Evolutionary conservation across 768 basidiomycete species (phyloP), one percentile per base, ranked within the genome.

Genomic region (Baorangia bicolor): DNA sequence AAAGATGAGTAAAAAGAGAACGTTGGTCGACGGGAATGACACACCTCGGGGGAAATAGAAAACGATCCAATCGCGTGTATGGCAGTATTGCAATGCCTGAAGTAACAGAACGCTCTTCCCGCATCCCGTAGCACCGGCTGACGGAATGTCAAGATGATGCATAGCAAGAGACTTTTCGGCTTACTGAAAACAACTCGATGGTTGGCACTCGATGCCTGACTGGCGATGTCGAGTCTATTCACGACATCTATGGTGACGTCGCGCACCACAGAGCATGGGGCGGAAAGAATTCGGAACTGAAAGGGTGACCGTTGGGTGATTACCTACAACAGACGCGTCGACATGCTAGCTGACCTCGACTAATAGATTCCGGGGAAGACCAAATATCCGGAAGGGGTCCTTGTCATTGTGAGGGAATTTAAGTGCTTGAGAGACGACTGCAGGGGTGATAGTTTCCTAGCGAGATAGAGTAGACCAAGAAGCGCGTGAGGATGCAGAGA

Each of bases 41-140:
- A 45, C 31, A 90, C 92, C 84, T 73, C 87, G 78, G 4, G 94
- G 92, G 25, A 94, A 81, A 67, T 94, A 97, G 18, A 95, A 70
- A 18, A 93, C 90, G 21, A 95, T 79, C 90, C 92, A 94, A 27
- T 81, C 80, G 21, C 81, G 78, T 3, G 78, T 70, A 11, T 79
- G 62, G 33, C 85, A 86, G 58, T 91, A 85, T 37, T 88, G 78
- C 0, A 90, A 83, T 0, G 87, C 80, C 69, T 97, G 94, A 10
- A 94, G 74, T 30, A 96, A 72, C 10, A 90, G 69, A 57, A 82
- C 84, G 52, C 87, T 90, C 74, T 96, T 97, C 39, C 94, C 94
- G 51, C 81, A 85, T 6, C 94, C 94, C 10, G 81, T 57, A 7
- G 80, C 73, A 14, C 94, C 94, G 57, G 85, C 87, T 93, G 63